Evolutionary conservation across 1,284 basidiomycete genomes (phyloP), one percentile per base, ranked within the genome.

Genomic region (Phlebopus sp.): DNA sequence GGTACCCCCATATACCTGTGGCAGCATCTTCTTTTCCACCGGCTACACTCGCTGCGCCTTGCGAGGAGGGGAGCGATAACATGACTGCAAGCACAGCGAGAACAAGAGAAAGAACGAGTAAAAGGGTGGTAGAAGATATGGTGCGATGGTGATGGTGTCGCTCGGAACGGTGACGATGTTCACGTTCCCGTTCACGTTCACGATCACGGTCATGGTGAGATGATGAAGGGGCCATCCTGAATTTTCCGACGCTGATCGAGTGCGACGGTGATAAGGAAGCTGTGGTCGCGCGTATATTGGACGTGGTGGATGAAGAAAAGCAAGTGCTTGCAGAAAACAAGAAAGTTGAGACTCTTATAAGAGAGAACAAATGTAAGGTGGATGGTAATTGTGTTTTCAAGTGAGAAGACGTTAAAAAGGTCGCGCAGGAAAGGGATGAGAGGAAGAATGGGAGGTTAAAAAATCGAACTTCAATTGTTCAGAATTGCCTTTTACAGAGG

Each of bases 41-140:
- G 4, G 57, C 55, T 14, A 65, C 46, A 0, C 70, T 56, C 1
- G 62, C 59, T 13, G 64, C 44, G 11, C 56, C 42, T 37, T 71
- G 69, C 2, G 82, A 78, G 1, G 67, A 62, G 1, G 89, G 89
- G 7, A 91, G 74, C 2, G 89, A 90, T 14, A 91, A 79, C 87
- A 91, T 90, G 57, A 91, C 81, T 2, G 89, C 87, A 19, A 91
- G 76, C 21, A 90, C 86, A 19, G 87, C 88, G 15, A 91, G 75
- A 42, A 91, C 81, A 38, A 91, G 82, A 13, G 88, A 90, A 44
- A 91, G 77, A 40, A 90, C 86, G 34, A 91, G 81, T 48, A 91
- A 78, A 38, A 91, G 81, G 8, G 89, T 91, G 0, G 88, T 91
- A n/a, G 87, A 90, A 7, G 89, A 91, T 54, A 91, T 90, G 46